Base-by-base conservation (phyloP, 345 rosid species). In the Trapa incisa region DNA sequence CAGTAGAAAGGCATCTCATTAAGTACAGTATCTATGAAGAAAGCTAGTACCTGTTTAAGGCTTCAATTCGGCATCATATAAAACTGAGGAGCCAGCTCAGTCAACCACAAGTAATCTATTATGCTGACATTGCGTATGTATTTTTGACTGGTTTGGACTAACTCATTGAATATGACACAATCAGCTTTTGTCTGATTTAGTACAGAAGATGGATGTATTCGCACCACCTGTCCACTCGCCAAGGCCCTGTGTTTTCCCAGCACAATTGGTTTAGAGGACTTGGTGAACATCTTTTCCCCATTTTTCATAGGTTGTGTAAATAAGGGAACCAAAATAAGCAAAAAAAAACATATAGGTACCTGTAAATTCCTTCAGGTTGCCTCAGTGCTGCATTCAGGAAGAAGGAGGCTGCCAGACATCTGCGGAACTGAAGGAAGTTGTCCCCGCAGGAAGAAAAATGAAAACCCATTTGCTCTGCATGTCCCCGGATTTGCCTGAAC, bases 321-420 rank as follows among this genome's bases (percentile, higher is more conserved):
- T 10, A 29, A 58, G 4, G 33, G 9, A 36, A 11, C 63, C 8
- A 6, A 58, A 65, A 22, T 43, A 11, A 29, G 14, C 42, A 3
- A 3, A 11, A 22, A 22, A 66, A 58, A 56, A 17, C 37, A 54
- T 71, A 58, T 32, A 33, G 45, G 2, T 71, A 92, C 98, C 94
- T 88, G 84, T 90, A 93, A 62, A 80, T 79, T 39, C 96, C 90
- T 22, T 93, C 94, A 12, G 96, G 87, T 75, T 93, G 96, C 81
- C 84, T 90, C 79, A 83, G 72, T 65, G 96, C 98, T 39, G 98
- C 98, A 77, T 90, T 88, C 67, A 90, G 89, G 82, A 93, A 93
- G 82, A 93, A 93, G 15, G 97, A 83, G 62, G 96, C 87, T 35
- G 94, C 87, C 36, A 93, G 97, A 79, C 98, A 93, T 81, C 89